These are phyloP conservation scores for Neonectria neomacrospora DNA, from an alignment of 2,329 filamentous ascomycete genomes.

Conservation along the genomic window DNA sequence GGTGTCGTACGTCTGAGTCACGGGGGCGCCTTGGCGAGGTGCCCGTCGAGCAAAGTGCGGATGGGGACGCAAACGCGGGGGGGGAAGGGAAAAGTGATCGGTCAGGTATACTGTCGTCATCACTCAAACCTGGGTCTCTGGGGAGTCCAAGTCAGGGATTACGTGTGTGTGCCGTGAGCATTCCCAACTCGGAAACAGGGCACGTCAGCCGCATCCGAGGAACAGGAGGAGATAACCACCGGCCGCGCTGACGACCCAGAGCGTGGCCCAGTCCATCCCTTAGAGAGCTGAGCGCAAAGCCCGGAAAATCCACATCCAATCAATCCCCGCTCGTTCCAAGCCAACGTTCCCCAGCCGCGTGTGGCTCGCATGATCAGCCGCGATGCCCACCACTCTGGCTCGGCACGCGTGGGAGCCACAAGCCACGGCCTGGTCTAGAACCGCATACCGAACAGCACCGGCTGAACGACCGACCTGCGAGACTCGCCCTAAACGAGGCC, in stretches of 20 bases:
- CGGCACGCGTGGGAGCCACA: constrained; percentile 10
- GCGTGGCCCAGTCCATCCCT: too few species aligned
- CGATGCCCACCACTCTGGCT: constrained; percentile 1
- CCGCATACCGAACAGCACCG: background rate
- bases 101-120: constrained; percentile 31
- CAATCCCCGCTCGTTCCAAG: constrained; percentile 2
- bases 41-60: background rate
- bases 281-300: background rate
- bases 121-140: background rate
- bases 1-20: constrained; percentile 39
- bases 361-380: constrained; percentile 20
- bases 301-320: constrained; percentile 11
- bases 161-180: background rate
- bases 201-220: constrained; percentile 14
- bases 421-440: constrained; percentile 24
- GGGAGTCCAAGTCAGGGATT: too few species aligned
- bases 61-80: constrained; percentile 18
- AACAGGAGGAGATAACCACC: constrained; percentile 13
- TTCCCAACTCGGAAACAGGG: constrained; percentile 14
- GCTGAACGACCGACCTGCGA: constrained; percentile 12
- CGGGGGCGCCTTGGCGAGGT: constrained; percentile 31
- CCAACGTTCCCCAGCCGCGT: constrained; percentile 3
- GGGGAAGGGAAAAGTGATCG: constrained; percentile 33
- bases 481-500: constrained; percentile 7
- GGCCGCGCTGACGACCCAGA: too few species aligned